Evolutionary conservation across 225 moss, liverwort and hornwort species (phyloP), one percentile per base, ranked within the genome.

Genomic region (Bryoerythrophyllum caledonicum): DNA sequence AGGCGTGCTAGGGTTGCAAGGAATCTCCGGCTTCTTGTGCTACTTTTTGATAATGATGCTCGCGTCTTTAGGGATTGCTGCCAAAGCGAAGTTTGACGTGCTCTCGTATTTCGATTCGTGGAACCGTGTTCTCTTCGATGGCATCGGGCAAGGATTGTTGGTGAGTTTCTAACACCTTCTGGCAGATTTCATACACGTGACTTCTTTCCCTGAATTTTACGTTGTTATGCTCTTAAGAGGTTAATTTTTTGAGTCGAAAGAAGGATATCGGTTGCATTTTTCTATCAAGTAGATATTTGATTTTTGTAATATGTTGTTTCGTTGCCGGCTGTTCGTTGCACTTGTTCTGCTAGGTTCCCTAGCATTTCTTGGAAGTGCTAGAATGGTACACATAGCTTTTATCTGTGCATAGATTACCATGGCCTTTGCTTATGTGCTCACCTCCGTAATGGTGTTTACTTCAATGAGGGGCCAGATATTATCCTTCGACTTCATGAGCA

Each of bases 121-220:
- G 97, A 95, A 93, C 71, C 91, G 95, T 44, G 82, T 99, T 80
- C 91, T 91, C 70, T 79, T 99, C 37, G 97, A 99, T 80, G 97
- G 97, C 43, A 90, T 99, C 41, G 91, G 89, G 4, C 94, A 95
- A 82, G 97, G 97, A 70, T 84, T 99, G 83, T 88, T 99, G 84
- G 97, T 97, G 77, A 82, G 91, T 68, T 68, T 62, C 8, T 57
- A 34, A 14, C 41, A 19, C 19, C 66, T 25, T 2, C 11, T 60
- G 37, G 20, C 25, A 37, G 11, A 76, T 28, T 13, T 54, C 14
- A 55, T 65, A 44, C 15, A 30, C n/a, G 67, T 67, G 56, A 4
- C 44, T n/a, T 5, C 54, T 19, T 6, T 17, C 8, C 24, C 26
- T 53, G 32, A 73, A 63, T 8, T 49, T 7, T 20, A 62, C 37